Base-by-base conservation (phyloP, 2,329 filamentous ascomycete genomes). In the Zasmidium angulare region DNA sequence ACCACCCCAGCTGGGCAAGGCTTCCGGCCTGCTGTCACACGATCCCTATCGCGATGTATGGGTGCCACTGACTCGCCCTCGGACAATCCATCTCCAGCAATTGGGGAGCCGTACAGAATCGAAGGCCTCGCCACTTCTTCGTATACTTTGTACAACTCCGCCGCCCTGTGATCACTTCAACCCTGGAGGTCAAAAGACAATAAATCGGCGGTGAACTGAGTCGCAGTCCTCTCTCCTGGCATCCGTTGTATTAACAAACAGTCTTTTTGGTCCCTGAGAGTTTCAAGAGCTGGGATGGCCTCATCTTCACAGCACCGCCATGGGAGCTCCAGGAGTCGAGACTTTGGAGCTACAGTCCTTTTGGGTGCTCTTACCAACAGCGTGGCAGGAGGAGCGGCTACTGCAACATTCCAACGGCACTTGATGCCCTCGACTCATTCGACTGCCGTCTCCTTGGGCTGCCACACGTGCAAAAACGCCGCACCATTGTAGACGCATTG, bases 1-100 rank as follows among this genome's bases (percentile, higher is more conserved):
- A 57, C 43, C 56, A 49, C 52, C 60, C 57, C 50, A 21, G 53
- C 49, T 51, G 56, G 49, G 58, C 50, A 46, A 49, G 55, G 46
- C 55, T 60, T 49, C 36, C 36, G 46, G 43, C 46, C 56, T 50
- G 29, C 56, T 58, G 62, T 62, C 59, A 60, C 62, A 54, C 62
- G 47, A 60, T 61, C 56, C 29, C 36, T 46, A 50, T 54, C 46
- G 26, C 55, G 43, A 58, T 49, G 31, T 17, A 36, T 43, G 29
- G 20, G 29, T 52, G 50, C 54, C 24, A 52, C 49, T 59, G 58
- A 61, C 61, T 63, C 61, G 58, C 26, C 19, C 23, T 48, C 51
- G 54, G 54, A 57, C 50, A 50, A 55, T 54, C 24, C 14, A 51
- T 21, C 48, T 49, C 26, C 50, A 58, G 57, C 55, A 40, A 46